Percentiles rank a stretch among this genome's conserved stretches.
These are phyloP conservation scores for Adansonia madagascariensis DNA, from an alignment of 441 rosid species.

Conservation along the genomic window DNA sequence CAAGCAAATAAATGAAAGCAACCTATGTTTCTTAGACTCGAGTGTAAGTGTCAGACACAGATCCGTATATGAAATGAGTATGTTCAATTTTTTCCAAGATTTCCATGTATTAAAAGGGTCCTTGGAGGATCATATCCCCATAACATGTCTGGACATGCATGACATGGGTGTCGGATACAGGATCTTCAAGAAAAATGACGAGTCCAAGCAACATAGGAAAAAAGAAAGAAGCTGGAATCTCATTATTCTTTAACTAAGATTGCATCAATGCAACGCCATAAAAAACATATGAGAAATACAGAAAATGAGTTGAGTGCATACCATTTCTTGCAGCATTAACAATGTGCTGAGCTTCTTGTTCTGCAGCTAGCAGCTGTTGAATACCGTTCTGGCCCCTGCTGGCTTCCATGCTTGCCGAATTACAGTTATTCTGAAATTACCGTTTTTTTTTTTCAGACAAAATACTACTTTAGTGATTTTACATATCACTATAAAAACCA, in stretches of 20 bases:
- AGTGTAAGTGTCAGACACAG: too few species aligned
- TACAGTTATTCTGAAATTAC: constrained; percentile 22
- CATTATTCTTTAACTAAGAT: not conserved
- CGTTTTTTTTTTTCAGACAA: too few species aligned
- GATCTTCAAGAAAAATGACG: too few species aligned
- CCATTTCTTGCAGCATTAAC: constrained; percentile 78
- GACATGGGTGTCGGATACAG: too few species aligned
- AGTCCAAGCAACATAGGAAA: too few species aligned
- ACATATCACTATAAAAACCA: not conserved
- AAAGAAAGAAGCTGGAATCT: not conserved
- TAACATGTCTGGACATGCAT: too few species aligned
- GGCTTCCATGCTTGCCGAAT: constrained; percentile 57
- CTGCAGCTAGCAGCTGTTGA: constrained; percentile 85
- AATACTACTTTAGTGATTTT: not conserved
- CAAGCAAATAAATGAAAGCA: not conserved
- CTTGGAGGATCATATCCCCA: too few species aligned
- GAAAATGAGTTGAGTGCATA: constrained; percentile 24
- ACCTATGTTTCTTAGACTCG: too few species aligned
- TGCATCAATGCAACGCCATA: not conserved
- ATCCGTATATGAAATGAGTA: too few species aligned
- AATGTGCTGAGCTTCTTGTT: constrained; percentile 91
- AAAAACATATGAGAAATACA: constrained; percentile 9
- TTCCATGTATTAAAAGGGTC: too few species aligned
- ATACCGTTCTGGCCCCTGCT: constrained; percentile 80
- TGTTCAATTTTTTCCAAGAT: too few species aligned